phyloP scores from a whole-genome alignment of 495 filamentous ascomycete species.

The Neurospora terricola region DNA sequence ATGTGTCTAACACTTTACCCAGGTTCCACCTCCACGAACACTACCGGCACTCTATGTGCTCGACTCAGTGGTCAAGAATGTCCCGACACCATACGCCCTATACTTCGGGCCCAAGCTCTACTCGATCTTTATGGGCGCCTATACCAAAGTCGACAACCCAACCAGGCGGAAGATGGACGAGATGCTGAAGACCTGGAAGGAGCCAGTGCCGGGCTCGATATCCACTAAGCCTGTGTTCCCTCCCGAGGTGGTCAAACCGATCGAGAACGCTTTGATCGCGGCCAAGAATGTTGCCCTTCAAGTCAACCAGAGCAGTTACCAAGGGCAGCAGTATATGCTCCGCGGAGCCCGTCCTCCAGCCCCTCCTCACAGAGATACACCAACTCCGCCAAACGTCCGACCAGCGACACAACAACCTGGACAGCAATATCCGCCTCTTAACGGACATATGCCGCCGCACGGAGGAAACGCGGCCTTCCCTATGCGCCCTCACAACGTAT shows the following conservation, averaged over 20 bases:
- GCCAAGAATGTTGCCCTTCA: slow-evolving; percentile 67
- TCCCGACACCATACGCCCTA: slow-evolving; percentile 91
- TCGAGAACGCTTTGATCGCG: slow-evolving; percentile 89
- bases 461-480: slow-evolving; percentile 16
- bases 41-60: slow-evolving; percentile 94
- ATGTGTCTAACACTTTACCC: slow-evolving; percentile 13
- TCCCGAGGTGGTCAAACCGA: slow-evolving; percentile 69
- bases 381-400: slow-evolving; percentile 53
- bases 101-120: slow-evolving; percentile 89
- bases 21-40: slow-evolving; percentile 80
- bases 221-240: slow-evolving; percentile 84
- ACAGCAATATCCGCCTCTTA: slow-evolving; percentile 15
- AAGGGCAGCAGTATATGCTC: slow-evolving; percentile 53
- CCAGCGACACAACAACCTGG: slow-evolving; percentile 12
- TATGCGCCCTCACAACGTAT: slow-evolving; percentile 17
- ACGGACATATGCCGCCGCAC: slow-evolving; percentile 9
- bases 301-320: slow-evolving; percentile 55
- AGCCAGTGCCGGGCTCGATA: slow-evolving; percentile 84
- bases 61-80: slow-evolving; percentile 97
- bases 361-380: slow-evolving; percentile 53
- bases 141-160: slow-evolving; percentile 68
- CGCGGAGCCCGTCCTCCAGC: slow-evolving; percentile 44
- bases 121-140: slow-evolving; percentile 91
- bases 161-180: slow-evolving; percentile 89
- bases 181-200: slow-evolving; percentile 97